These are phyloP conservation scores for Cupressus sempervirens DNA, from an alignment of 75 land plant species.

Conservation along the genomic window DNA sequence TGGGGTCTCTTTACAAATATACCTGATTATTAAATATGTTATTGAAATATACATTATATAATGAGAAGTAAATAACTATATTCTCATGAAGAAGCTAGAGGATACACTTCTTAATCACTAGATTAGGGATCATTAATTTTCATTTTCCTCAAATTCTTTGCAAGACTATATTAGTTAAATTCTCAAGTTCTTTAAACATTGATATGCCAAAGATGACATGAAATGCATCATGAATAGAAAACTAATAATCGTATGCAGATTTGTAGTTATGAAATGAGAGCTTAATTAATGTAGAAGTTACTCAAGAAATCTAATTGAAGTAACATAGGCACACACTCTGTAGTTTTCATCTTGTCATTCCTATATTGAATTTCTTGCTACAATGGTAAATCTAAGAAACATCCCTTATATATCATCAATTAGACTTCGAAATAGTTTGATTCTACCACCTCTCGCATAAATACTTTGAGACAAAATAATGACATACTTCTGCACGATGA, in stretches of 20 bases:
- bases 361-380: too few relatives aligned
- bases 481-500: too few relatives aligned
- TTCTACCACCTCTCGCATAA: too few relatives aligned
- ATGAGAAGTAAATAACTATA: not conserved
- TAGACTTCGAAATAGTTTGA: too few relatives aligned
- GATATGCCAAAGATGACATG: not conserved
- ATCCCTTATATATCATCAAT: too few relatives aligned
- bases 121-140: not conserved
- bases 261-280: not conserved
- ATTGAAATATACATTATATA: not conserved
- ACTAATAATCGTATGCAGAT: not conserved
- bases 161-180: not conserved
- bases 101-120: not conserved
- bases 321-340: too few relatives aligned
- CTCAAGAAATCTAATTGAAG: not conserved
- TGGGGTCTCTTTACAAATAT: not conserved
- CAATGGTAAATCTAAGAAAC: too few relatives aligned
- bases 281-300: not conserved
- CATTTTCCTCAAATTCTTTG: not conserved
- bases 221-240: not conserved
- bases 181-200: not conserved
- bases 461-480: too few relatives aligned
- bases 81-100: not conserved
- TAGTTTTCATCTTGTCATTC: too few relatives aligned
- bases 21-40: not conserved